A percentile compares a stretch with the other conserved stretches of the same genome.
Conservation (phyloP, 345 rosid genomes). For the Gossypium thurberi region DNA sequence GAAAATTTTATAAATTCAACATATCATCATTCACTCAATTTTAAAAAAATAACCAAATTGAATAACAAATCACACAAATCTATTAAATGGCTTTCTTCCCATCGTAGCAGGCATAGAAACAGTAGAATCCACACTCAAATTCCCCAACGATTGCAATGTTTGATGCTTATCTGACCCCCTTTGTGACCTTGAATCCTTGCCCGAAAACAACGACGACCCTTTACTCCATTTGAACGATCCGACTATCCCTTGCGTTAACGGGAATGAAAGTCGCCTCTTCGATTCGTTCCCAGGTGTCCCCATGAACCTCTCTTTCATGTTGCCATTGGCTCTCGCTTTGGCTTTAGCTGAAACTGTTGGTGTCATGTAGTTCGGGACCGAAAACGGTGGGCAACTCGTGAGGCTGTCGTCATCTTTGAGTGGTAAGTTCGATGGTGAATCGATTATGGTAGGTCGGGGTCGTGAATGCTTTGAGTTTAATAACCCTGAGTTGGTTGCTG, state of each 20-base stretch:
- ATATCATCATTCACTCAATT: constrained; percentile 37
- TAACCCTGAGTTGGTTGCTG: constrained; percentile 35
- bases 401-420: constrained; percentile 90
- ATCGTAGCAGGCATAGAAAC: constrained; percentile 74
- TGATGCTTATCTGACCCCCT: constrained; percentile 30
- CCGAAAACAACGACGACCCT: constrained; percentile 58
- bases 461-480: constrained; percentile 58
- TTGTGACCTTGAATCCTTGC: constrained; percentile 47
- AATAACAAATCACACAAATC: constrained; percentile 65
- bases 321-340: constrained; percentile 65
- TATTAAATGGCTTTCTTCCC: constrained; percentile 80
- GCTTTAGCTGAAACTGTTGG: constrained; percentile 85
- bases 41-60: background rate
- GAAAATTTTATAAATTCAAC: constrained; percentile 20
- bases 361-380: constrained; percentile 80
- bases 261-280: constrained; percentile 66
- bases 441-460: constrained; percentile 45
- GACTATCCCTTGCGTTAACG: constrained; percentile 47
- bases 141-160: constrained; percentile 46
- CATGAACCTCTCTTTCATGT: constrained; percentile 62
- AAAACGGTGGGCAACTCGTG: constrained; percentile 84
- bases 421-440: constrained; percentile 48
- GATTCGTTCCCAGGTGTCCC: constrained; percentile 60
- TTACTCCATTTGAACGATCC: constrained; percentile 80
- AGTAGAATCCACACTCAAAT: constrained; percentile 69